Conservation (phyloP, 106 monocot genomes). For the Dioscorea dumetorum region DNA sequence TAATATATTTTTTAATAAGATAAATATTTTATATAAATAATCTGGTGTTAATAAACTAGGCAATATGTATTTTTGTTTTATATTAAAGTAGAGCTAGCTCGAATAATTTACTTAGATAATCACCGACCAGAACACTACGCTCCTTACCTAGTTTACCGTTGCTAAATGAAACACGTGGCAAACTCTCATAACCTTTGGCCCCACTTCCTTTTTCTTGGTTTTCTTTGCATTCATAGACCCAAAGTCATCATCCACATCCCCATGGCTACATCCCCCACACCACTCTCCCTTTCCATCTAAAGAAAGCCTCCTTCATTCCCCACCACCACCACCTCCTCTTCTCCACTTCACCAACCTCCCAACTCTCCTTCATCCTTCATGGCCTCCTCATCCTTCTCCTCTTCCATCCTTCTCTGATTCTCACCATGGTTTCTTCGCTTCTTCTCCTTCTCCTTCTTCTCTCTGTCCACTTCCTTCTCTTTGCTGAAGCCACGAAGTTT, state of each 20-base stretch:
- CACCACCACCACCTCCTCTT: too few species aligned
- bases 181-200: conserved; percentile 8
- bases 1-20: too few species aligned
- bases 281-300: background rate
- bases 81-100: too few species aligned
- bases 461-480: background rate
- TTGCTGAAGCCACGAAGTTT: conserved; percentile 25
- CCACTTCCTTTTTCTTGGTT: background rate
- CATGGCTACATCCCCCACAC: background rate
- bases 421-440: conserved; percentile 8
- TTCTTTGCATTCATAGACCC: background rate
- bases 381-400: background rate
- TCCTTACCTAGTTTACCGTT: too few species aligned
- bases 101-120: too few species aligned
- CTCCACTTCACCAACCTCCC: conserved; percentile 23
- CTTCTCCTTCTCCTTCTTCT: background rate
- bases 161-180: too few species aligned
- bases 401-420: background rate
- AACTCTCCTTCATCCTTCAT: background rate
- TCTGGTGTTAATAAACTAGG: too few species aligned
- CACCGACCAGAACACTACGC: too few species aligned
- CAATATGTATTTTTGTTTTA: too few species aligned
- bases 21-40: too few species aligned
- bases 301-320: background rate
- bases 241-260: background rate